phyloP scores from a whole-genome alignment of 208 protist genomes.

The Wallacemonas sp. region DNA sequence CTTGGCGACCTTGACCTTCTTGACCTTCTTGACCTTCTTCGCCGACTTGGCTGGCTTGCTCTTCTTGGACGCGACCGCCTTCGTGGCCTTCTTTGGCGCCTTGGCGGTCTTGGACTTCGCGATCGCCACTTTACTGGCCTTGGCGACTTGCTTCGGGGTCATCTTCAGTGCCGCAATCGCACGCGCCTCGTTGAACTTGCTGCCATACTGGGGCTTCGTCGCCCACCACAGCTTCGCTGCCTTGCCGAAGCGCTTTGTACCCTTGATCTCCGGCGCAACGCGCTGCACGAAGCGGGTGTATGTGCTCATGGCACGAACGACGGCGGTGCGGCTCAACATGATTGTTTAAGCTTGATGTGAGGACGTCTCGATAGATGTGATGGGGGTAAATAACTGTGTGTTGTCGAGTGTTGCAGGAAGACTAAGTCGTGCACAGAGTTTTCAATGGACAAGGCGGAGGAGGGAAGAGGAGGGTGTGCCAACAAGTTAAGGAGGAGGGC shows the following conservation, averaged over 20 bases:
- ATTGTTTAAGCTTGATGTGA: too few relatives aligned
- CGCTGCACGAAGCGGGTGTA: conserved; percentile 8
- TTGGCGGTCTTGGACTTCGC: conserved; percentile 5
- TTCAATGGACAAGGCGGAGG: background rate
- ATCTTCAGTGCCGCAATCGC: conserved; percentile 7
- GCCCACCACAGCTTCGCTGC: conserved; percentile 16
- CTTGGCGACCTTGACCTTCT: conserved; percentile 4
- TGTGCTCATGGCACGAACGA: background rate
- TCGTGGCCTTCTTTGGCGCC: background rate
- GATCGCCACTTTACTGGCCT: conserved; percentile 7
- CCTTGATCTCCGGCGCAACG: conserved; percentile 1
- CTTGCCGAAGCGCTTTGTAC: background rate
- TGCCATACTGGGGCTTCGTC: conserved; percentile 14
- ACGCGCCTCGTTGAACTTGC: background rate
- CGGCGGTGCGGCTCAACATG: conserved; percentile 13
- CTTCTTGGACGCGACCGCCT: background rate
- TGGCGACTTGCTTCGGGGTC: background rate
- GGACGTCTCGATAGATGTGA: too few relatives aligned
- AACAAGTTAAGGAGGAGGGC: too few relatives aligned
- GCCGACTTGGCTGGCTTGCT: background rate
- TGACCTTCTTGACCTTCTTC: conserved; percentile 13
- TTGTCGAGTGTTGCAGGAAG: background rate
- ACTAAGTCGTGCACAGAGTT: background rate
- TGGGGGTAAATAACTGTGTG: too few relatives aligned
- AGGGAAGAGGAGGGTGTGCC: background rate